Conservation (phyloP, 768 basidiomycete species). For the Tulasnella sp. region DNA sequence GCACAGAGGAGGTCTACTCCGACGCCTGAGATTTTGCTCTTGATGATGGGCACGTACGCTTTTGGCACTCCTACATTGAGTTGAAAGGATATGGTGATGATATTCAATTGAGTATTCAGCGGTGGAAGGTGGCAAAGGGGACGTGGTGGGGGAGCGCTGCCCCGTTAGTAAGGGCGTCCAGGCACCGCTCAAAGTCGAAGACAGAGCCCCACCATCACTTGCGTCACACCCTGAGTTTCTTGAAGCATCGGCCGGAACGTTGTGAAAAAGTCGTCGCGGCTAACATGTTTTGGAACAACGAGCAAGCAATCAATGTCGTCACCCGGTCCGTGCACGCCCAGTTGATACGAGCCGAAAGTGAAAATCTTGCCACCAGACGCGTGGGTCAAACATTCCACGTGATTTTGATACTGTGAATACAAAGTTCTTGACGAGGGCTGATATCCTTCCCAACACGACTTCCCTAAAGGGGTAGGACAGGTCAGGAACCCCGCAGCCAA, state of each 20-base stretch:
- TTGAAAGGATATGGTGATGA: not conserved
- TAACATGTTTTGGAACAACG: constrained; percentile 94
- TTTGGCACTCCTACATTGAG: constrained; percentile 74
- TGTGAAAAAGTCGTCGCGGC: constrained; percentile 91
- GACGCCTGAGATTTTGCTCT: constrained; percentile 81
- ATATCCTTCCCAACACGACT: constrained; percentile 82
- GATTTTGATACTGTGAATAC: constrained; percentile 73
- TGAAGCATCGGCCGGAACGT: constrained; percentile 84
- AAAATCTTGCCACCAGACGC: constrained; percentile 98
- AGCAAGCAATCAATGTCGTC: constrained; percentile 97
- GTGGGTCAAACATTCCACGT: constrained; percentile 77
- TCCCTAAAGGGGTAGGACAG: constrained; percentile 48
- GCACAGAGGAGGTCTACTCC: constrained; percentile 94
- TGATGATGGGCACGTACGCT: constrained; percentile 94
- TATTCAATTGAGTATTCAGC: constrained; percentile 2
- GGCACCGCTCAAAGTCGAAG: not conserved
- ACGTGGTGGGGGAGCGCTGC: not conserved
- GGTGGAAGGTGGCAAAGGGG: not conserved
- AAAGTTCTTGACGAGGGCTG: constrained; percentile 85
- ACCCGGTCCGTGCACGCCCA: constrained; percentile 94
- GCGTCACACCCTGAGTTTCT: constrained; percentile 71
- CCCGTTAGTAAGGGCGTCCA: not conserved
- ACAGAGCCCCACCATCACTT: constrained; percentile 68
- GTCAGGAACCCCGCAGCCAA: not conserved
- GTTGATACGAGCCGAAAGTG: constrained; percentile 95